Conservation (phyloP, 108 stramenopile genomes). For the Skeletonema costatum region DNA sequence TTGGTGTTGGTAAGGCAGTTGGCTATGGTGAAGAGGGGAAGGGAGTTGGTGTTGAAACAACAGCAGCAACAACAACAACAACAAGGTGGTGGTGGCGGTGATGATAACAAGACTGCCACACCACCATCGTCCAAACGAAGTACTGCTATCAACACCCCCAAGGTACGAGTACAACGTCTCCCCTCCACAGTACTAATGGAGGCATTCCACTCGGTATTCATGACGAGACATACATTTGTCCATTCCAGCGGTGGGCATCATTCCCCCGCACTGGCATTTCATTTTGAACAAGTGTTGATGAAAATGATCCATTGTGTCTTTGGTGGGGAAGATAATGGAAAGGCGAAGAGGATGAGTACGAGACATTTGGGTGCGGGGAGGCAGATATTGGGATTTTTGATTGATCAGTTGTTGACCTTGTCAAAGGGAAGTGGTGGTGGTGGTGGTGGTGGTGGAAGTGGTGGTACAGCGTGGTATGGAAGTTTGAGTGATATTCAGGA, state of each 20-base stretch:
- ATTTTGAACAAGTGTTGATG: slow-evolving; percentile 82
- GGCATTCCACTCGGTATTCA: slow-evolving; percentile 81
- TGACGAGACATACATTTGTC: slow-evolving; percentile 82
- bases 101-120: neutral
- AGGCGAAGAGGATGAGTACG: slow-evolving; percentile 12
- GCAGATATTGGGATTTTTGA: slow-evolving; percentile 74
- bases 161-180: slow-evolving; percentile 21
- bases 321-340: slow-evolving; percentile 38
- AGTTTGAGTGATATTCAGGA: slow-evolving; percentile 52
- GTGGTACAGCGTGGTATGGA: neutral
- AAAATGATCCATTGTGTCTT: slow-evolving; percentile 65
- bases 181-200: slow-evolving; percentile 51
- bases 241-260: slow-evolving; percentile 34
- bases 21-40: slow-evolving; percentile 2
- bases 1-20: slow-evolving; percentile 24
- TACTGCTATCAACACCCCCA: neutral
- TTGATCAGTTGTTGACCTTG: slow-evolving; percentile 71
- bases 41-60: slow-evolving; percentile 1
- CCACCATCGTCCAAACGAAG: neutral
- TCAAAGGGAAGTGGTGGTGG: slow-evolving; percentile 54
- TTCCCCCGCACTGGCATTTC: slow-evolving; percentile 78
- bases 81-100: neutral
- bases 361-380: slow-evolving; percentile 23
- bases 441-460: slow-evolving; percentile 37
- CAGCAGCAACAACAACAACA: neutral